A percentile compares a stretch with the other conserved stretches of the same genome.
These are phyloP conservation scores for Naematelia aurantialba DNA, from an alignment of 768 basidiomycete species.

Conservation along the genomic window DNA sequence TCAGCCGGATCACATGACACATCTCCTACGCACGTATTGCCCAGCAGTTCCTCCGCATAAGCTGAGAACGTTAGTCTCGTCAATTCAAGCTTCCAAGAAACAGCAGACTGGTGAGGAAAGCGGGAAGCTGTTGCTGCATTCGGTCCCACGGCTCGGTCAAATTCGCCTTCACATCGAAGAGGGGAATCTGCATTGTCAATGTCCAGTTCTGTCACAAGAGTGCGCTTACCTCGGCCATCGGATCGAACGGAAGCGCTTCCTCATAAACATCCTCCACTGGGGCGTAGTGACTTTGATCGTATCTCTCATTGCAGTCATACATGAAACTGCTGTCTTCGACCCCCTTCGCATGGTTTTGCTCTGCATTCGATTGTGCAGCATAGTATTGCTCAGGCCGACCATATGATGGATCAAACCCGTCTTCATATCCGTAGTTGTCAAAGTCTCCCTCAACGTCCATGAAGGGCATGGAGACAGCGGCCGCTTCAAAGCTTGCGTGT, in stretches of 20 bases:
- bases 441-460: no score
- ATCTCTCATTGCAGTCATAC: no score
- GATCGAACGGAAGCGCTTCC: conserved; percentile 10
- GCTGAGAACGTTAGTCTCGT: neutral
- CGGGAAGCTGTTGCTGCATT: conserved; percentile 13
- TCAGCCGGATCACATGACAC: neutral
- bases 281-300: no score
- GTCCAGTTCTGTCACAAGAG: neutral
- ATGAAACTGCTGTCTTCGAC: no score
- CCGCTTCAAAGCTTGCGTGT: no score
- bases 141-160: conserved; percentile 20
- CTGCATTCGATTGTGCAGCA: no score
- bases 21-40: neutral
- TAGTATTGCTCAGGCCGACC: no score
- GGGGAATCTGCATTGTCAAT: conserved; percentile 16
- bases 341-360: no score
- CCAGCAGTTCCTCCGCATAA: neutral
- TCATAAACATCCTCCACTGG: neutral
- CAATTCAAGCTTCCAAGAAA: neutral
- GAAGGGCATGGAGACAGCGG: no score
- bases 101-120: neutral
- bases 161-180: conserved; percentile 17
- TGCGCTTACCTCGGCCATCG: conserved; percentile 12
- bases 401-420: no score
- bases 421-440: no score